Evolutionary conservation across 495 filamentous ascomycete species (phyloP).

Genomic region (Eremomyces bilateralis): DNA sequence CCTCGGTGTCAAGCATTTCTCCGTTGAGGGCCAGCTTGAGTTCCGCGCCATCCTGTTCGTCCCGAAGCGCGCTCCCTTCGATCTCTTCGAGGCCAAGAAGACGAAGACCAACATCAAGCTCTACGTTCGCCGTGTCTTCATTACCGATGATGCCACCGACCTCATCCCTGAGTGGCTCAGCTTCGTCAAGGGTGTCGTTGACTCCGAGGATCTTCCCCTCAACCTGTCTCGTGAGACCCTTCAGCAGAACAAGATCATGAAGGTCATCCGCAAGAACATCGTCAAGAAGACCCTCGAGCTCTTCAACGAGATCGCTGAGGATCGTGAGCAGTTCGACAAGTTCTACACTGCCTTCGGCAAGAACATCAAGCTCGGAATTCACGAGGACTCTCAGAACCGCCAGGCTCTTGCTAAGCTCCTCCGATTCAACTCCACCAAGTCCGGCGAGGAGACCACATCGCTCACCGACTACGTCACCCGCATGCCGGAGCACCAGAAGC

Average conservation of each 20-base stretch:
- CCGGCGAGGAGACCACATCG: constrained; percentile 85
- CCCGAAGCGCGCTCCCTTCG: constrained; percentile 97
- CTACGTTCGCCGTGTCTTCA: constrained; percentile 99
- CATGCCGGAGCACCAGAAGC: constrained; percentile 99
- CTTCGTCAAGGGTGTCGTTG: constrained; percentile 99
- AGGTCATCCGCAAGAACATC: constrained; percentile 99
- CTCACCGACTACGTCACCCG: constrained; percentile 92
- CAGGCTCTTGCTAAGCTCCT: constrained; percentile 86
- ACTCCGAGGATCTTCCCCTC: constrained; percentile 96
- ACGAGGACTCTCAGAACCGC: constrained; percentile 98
- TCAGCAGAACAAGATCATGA: constrained; percentile 99
- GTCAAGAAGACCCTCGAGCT: constrained; percentile 99
- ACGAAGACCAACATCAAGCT: constrained; percentile 99
- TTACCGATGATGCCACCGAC: constrained; percentile 97
- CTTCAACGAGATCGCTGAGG: constrained; percentile 94
- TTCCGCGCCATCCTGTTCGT: constrained; percentile 99
- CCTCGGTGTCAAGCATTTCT: constrained; percentile 99
- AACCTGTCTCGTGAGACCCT: constrained; percentile 99
- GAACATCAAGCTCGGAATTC: constrained; percentile 99
- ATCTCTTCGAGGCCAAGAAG: constrained; percentile 99
- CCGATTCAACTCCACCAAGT: constrained; percentile 96
- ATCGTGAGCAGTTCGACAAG: constrained; percentile 99
- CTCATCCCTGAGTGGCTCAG: constrained; percentile 98
- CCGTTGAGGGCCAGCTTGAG: constrained; percentile 98
- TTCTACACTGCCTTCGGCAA: constrained; percentile 99